Base-by-base conservation (phyloP, 345 rosid species). In the Brassica incana region DNA sequence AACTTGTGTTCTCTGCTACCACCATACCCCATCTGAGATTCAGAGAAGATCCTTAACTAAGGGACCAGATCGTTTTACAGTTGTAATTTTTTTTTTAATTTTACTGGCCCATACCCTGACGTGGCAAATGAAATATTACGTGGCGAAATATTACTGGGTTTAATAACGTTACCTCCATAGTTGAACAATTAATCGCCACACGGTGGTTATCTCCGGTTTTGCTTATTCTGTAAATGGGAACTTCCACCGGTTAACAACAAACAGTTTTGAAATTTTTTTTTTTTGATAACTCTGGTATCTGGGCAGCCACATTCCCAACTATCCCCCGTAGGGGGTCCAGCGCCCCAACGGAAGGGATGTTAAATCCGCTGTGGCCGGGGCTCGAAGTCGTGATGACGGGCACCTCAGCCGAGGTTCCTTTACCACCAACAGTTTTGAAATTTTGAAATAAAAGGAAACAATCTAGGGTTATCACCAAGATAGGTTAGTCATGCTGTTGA, bases 401-500 rank as follows among this genome's bases (percentile, higher is more conserved):
- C n/a, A n/a, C n/a, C n/a, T n/a, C n/a, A n/a, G n/a, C n/a, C n/a
- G n/a, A n/a, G n/a, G n/a, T n/a, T n/a, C n/a, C n/a, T n/a, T n/a
- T n/a, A n/a, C n/a, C n/a, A n/a, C n/a, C n/a, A n/a, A n/a, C n/a
- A n/a, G n/a, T n/a, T n/a, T n/a, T 27, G 29, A 9, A 58, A 63
- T 8, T n/a, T 59, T 62, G 25, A 67, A 67, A 3, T 16, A 61
- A 68, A 8, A 5, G 6, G 0, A 15, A 33, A 48, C 40, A 29
- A 29, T 35, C 78, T 20, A 68, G 75, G 52, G 62, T 77, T 50
- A 35, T 77, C 71, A 81, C 78, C 61, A 81, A 86, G 58, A 50
- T 9, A 6, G 54, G 59, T 68, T 78, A 15, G 59, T 68, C 82
- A 15, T 48, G 25, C 32, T 50, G 36, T 32, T 74, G 35, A 23